phyloP scores from a whole-genome alignment of 2,329 filamentous ascomycete species.

The Aspergillus flavus region DNA sequence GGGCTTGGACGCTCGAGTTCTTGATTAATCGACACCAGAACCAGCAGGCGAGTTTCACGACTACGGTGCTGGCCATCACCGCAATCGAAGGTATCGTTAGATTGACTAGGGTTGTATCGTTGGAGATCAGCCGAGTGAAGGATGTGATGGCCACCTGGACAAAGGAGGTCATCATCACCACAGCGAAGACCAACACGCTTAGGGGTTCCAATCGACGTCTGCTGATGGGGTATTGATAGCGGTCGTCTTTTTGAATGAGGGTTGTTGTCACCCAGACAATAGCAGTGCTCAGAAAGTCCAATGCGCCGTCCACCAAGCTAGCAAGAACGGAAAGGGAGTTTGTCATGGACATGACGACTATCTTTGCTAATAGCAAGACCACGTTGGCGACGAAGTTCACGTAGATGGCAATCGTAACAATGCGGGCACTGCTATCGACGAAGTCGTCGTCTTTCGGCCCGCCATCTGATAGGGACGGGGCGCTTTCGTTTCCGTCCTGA shows the following conservation, averaged over 20 bases:
- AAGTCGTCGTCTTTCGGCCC: conserved; percentile 45
- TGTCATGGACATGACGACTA: conserved; percentile 74
- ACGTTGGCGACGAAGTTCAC: conserved; percentile 80
- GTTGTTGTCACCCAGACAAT: conserved; percentile 65
- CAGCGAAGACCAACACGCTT: conserved; percentile 67
- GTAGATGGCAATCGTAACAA: conserved; percentile 87
- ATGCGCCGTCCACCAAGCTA: conserved; percentile 67
- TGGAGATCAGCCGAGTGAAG: conserved; percentile 58
- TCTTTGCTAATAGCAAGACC: conserved; percentile 73
- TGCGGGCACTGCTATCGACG: conserved; percentile 70
- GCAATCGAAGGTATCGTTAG: conserved; percentile 71
- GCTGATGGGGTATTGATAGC: conserved; percentile 66
- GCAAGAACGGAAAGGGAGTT: conserved; percentile 67
- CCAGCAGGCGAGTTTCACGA: conserved; percentile 83
- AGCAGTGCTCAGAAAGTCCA: conserved; percentile 66
- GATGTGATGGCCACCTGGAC: conserved; percentile 65
- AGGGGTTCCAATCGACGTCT: conserved; percentile 66
- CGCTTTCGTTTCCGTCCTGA: conserved; percentile 59
- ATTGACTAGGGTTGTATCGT: conserved; percentile 68
- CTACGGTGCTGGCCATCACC: conserved; percentile 80
- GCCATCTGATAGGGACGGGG: conserved; percentile 53
- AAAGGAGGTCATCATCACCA: conserved; percentile 67
- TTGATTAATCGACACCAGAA: conserved; percentile 84
- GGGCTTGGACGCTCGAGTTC: conserved; percentile 81
- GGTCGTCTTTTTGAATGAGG: conserved; percentile 61